Evolutionary conservation across 2,329 filamentous ascomycete species (phyloP).

Genomic region (Verticillium tricorpus): DNA sequence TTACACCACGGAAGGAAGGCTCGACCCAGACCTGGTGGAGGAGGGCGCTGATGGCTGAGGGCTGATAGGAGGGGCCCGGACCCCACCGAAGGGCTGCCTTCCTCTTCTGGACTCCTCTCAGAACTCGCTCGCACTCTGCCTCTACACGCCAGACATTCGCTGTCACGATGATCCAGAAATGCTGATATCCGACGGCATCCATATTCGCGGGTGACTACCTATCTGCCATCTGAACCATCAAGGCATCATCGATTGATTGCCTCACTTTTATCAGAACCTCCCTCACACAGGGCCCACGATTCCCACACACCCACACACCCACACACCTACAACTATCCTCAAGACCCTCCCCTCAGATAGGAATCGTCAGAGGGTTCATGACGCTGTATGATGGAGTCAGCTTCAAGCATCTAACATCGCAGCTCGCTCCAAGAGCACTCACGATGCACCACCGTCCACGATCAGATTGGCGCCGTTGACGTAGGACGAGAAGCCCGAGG

Average conservation of each 20-base stretch:
- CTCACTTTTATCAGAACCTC: too few species aligned
- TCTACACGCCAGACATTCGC: neutral
- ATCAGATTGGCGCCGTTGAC: constrained; percentile 58
- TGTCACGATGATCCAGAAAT: too few species aligned
- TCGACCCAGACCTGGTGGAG: neutral
- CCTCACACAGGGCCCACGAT: too few species aligned
- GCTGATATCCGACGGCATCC: too few species aligned
- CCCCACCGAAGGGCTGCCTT: neutral
- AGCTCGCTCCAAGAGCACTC: constrained; percentile 9
- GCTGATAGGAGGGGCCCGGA: neutral
- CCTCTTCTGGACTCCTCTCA: neutral
- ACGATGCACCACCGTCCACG: constrained; percentile 54
- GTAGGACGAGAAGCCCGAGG: constrained; percentile 58
- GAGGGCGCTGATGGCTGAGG: neutral
- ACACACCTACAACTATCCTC: too few species aligned
- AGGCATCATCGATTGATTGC: too few species aligned
- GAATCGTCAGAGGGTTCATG: constrained; percentile 36
- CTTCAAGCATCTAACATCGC: neutral
- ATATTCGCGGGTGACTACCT: too few species aligned
- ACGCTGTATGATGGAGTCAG: constrained; percentile 19
- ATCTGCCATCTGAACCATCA: too few species aligned
- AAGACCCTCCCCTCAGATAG: constrained; percentile 20
- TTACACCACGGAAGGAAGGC: too few species aligned
- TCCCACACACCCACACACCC: too few species aligned
- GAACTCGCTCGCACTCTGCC: neutral